Base-by-base conservation (phyloP, 768 basidiomycete genomes). In the Mycena venus region DNA sequence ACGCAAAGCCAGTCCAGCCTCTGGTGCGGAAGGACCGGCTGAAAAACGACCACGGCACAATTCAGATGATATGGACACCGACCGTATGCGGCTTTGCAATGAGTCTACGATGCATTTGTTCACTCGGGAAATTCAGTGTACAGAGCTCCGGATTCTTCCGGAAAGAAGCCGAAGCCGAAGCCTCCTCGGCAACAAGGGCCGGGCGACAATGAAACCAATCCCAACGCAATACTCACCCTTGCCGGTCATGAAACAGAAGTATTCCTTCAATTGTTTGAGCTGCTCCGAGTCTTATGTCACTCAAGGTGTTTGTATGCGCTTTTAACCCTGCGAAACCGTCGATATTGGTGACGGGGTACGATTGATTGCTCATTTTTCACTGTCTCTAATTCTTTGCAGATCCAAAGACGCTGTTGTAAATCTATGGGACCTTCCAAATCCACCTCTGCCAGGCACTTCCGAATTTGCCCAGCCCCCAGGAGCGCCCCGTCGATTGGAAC, bases 391-490 rank as follows among this genome's bases (percentile, higher is more conserved):
- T 47, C 25, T 62, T 69, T 36, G 3, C 69, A 94, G 94, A 68
- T 95, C 95, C 47, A 94, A 93, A 81, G 94, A 96, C 82, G 91
- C 92, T 51, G 85, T 91, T 23, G 89, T 95, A 19, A 90, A 93
- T 75, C 84, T 95, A 70, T 96, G 95, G 95, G 86, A 91, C 72
- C 82, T 94, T 67, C 89, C 92, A 25, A 82, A 84, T 64, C 81
- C 86, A 49, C 83, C 86, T 61, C 71, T n/a, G 17, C n/a, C 81
- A 55, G 60, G 79, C 58, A 68, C 73, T 19, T 65, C 77, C 71
- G 81, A 83, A 11, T 85, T 84, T 73, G 79, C 84, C 8, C 78
- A 71, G 25, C 68, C 80, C 25, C 83, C 85, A 11, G 73, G 73
- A 21, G 84, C 83, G 17, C 87, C 89, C 7, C 83, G 86, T 49